These are phyloP conservation scores for Cystofilobasidium macerans DNA, from an alignment of 768 basidiomycete genomes.

Conservation along the genomic window DNA sequence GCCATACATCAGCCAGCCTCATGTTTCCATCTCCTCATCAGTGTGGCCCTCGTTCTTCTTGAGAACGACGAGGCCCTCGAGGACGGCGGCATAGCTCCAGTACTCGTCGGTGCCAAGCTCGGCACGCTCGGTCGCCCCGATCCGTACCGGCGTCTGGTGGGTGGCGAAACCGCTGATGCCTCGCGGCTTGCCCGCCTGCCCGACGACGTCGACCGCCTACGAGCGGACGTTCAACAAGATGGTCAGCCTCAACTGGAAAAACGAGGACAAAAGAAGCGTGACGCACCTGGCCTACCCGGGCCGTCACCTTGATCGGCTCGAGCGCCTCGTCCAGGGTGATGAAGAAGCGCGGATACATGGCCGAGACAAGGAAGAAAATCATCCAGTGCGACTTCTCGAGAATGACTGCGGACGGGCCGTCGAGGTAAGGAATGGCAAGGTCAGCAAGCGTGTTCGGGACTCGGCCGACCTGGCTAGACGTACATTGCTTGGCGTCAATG, in stretches of 20 bases:
- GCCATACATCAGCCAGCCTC: too few relatives aligned
- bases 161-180: slow-evolving; percentile 94
- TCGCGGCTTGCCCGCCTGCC: slow-evolving; percentile 87
- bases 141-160: slow-evolving; percentile 86
- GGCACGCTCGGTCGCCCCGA: slow-evolving; percentile 86
- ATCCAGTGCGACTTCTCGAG: slow-evolving; percentile 98
- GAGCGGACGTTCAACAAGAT: slow-evolving; percentile 9
- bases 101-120: slow-evolving; percentile 96
- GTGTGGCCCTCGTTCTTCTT: slow-evolving; percentile 75
- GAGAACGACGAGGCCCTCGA: slow-evolving; percentile 86
- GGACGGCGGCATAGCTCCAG: slow-evolving; percentile 75
- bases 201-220: slow-evolving; percentile 91
- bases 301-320: slow-evolving; percentile 72
- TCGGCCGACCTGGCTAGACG: too few relatives aligned
- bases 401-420: slow-evolving; percentile 50
- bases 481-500: slow-evolving; percentile 72
- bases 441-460: neutral
- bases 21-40: slow-evolving; percentile 9
- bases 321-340: slow-evolving; percentile 92
- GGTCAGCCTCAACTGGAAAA: neutral
- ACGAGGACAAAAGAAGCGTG: neutral
- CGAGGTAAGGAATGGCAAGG: neutral
- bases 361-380: slow-evolving; percentile 87
- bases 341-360: slow-evolving; percentile 97
- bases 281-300: slow-evolving; percentile 80